These are phyloP conservation scores for Solanum tarapatanum DNA, from an alignment of 257 asterid species.

Conservation along the genomic window DNA sequence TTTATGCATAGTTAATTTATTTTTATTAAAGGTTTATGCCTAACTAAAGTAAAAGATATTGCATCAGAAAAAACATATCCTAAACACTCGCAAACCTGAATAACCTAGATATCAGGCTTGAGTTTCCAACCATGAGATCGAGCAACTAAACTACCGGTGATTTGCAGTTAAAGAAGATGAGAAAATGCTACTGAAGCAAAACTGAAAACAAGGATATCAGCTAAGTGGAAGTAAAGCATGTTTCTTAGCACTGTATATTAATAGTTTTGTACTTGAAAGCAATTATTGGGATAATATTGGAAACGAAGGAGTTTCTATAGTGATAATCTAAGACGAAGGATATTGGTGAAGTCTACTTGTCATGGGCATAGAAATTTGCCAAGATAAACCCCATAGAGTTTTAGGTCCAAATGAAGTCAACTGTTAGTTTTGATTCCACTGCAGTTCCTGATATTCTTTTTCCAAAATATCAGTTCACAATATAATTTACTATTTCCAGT, in stretches of 20 bases:
- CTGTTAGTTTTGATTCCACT: not conserved
- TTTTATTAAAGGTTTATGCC: not conserved
- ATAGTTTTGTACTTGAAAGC: not conserved
- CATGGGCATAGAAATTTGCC: not conserved
- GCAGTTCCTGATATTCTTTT: not conserved
- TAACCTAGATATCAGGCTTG: not conserved
- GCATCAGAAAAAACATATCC: not conserved
- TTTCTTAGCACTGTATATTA: not conserved
- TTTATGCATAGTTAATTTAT: not conserved
- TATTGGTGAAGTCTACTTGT: not conserved
- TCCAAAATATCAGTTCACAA: not conserved
- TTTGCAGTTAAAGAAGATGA: not conserved
- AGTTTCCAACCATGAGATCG: not conserved
- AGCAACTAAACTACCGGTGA: not conserved
- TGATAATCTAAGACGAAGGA: not conserved
- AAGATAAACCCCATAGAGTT: not conserved
- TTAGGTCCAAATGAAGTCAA: not conserved
- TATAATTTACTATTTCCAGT: not conserved
- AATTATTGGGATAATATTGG: not conserved
- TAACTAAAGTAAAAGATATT: not conserved
- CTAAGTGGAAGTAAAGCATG: not conserved
- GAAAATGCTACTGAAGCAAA: not conserved
- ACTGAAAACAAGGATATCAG: not conserved
- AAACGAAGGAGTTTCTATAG: not conserved
- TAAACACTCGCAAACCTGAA: not conserved